phyloP scores from a whole-genome alignment of 2,329 filamentous ascomycete species.

The Ceratocystis huliohia region DNA sequence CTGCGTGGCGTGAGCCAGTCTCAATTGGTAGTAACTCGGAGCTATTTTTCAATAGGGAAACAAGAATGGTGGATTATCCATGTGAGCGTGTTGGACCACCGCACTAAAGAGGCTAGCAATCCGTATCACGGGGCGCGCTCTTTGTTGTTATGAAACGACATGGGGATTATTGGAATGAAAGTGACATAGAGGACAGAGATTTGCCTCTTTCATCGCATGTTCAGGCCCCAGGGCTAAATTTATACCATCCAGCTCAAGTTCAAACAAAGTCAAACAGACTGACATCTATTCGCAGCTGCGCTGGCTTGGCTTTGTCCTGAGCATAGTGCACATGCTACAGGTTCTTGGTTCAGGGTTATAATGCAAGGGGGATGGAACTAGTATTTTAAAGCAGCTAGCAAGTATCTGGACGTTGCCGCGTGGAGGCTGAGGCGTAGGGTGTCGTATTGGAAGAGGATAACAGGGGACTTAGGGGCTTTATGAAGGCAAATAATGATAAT shows the following conservation, averaged over 20 bases:
- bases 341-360: not conserved
- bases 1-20: not conserved
- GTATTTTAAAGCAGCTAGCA: not conserved
- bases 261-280: not conserved
- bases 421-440: not conserved
- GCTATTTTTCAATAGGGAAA: not conserved
- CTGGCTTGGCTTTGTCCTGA: not conserved
- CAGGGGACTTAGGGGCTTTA: not conserved
- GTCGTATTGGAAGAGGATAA: not conserved
- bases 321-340: not conserved
- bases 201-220: constrained; percentile 9
- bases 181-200: not conserved
- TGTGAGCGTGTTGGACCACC: no score
- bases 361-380: not conserved
- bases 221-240: not conserved
- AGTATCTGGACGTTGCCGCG: not conserved
- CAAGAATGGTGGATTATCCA: not conserved
- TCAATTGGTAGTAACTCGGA: not conserved
- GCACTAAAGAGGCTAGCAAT: no score
- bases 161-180: not conserved
- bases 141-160: not conserved
- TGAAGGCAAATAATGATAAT: not conserved
- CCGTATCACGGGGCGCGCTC: not conserved
- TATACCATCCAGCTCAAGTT: not conserved
- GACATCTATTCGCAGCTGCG: not conserved